Percentiles rank a stretch among this genome's conserved stretches.
These are phyloP conservation scores for Saccharum spontaneum DNA, from an alignment of 176 grass and related monocot genomes.

Conservation along the genomic window DNA sequence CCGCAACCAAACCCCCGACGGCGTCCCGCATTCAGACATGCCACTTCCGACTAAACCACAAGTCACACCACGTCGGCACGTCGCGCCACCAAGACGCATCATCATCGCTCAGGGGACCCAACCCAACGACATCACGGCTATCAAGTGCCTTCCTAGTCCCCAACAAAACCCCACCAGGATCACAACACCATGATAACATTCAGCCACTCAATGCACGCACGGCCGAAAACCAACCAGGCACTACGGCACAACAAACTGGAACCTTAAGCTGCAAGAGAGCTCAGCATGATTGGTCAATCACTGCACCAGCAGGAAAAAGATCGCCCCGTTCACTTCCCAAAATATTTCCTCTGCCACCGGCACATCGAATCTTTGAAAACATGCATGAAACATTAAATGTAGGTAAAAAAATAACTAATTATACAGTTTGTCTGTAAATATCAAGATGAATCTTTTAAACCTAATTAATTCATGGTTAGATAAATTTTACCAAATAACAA, in stretches of 20 bases:
- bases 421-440: too few relatives aligned
- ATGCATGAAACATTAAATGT: too few relatives aligned
- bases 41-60: background rate
- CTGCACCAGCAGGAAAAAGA: background rate
- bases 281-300: background rate
- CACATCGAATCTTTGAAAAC: too few relatives aligned
- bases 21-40: slow-evolving; percentile 2
- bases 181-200: background rate
- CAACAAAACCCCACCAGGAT: background rate
- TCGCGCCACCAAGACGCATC: background rate
- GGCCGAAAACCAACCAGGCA: too few relatives aligned
- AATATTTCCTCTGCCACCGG: too few relatives aligned
- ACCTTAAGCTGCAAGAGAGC: background rate
- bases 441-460: too few relatives aligned
- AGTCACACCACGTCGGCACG: background rate
- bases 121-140: background rate
- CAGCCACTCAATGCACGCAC: background rate
- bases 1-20: background rate
- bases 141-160: background rate
- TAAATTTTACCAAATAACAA: too few relatives aligned
- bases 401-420: too few relatives aligned
- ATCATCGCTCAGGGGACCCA: background rate
- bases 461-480: too few relatives aligned
- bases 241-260: background rate
- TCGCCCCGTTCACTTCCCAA: too few relatives aligned